A percentile compares a stretch with the other conserved stretches of the same genome.
These are phyloP conservation scores for Cystobasidium ongulense DNA, from an alignment of 768 basidiomycete species.

Conservation along the genomic window DNA sequence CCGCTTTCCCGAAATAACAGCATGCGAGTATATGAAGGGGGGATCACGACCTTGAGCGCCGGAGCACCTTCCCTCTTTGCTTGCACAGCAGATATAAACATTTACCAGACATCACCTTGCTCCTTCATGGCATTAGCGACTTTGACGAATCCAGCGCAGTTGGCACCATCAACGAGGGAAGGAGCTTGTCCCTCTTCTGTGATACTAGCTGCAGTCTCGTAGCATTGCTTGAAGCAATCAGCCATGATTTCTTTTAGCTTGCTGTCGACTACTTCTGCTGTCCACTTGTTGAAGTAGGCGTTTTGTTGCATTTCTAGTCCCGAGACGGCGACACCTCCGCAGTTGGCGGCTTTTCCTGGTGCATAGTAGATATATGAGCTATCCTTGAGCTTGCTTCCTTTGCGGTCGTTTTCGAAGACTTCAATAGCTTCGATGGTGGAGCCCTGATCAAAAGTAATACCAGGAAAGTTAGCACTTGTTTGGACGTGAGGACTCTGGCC, in stretches of 20 bases:
- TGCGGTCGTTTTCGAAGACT: slow-evolving; percentile 60
- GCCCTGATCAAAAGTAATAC: slow-evolving; percentile 46
- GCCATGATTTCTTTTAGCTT: slow-evolving; percentile 67
- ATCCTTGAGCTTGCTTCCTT: slow-evolving; percentile 42
- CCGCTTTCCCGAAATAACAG: no score
- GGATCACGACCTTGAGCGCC: no score
- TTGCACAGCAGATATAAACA: slow-evolving; percentile 41
- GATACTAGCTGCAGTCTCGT: slow-evolving; percentile 56
- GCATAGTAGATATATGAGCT: slow-evolving; percentile 59
- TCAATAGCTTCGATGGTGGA: slow-evolving; percentile 65
- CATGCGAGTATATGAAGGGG: no score
- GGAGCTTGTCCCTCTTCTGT: slow-evolving; percentile 48
- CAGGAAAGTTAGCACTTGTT: background rate
- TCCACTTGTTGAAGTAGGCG: slow-evolving; percentile 60
- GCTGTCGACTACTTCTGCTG: slow-evolving; percentile 57
- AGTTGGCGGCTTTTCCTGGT: slow-evolving; percentile 59
- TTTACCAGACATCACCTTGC: slow-evolving; percentile 70
- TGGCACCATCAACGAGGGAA: slow-evolving; percentile 59
- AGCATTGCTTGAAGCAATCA: slow-evolving; percentile 56
- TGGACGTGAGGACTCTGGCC: background rate
- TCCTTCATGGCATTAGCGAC: slow-evolving; percentile 64
- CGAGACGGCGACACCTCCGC: slow-evolving; percentile 68
- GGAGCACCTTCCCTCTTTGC: no score
- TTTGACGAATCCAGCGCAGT: slow-evolving; percentile 65
- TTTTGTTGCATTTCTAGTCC: slow-evolving; percentile 76